These are phyloP conservation scores for Stagonosporopsis tanaceti DNA, from an alignment of 2,329 filamentous ascomycete species.

Conservation along the genomic window DNA sequence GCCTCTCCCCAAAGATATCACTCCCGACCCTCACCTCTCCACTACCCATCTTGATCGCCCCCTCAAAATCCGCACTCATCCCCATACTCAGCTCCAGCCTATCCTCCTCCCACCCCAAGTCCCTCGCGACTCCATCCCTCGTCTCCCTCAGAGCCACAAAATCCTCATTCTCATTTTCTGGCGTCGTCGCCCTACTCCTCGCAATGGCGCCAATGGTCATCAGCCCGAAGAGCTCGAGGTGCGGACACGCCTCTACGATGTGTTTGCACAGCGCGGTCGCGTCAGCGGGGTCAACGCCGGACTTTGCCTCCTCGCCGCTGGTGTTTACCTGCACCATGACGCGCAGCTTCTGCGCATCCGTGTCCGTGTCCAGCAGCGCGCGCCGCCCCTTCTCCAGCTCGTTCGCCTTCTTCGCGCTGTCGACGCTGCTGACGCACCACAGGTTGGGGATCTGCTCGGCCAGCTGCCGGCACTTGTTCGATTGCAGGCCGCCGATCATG, in stretches of 20 bases:
- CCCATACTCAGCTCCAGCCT: conserved; percentile 93
- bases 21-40: conserved; percentile 91
- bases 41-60: conserved; percentile 83
- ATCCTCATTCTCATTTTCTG: conserved; percentile 89
- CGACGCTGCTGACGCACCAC: conserved; percentile 90
- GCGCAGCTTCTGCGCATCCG: conserved; percentile 60
- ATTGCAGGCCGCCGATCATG: conserved; percentile 94
- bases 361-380: conserved; percentile 56
- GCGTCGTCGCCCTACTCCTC: conserved; percentile 73
- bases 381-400: conserved; percentile 79
- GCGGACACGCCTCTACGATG: conserved; percentile 74
- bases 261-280: conserved; percentile 72
- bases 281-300: conserved; percentile 75
- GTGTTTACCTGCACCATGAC: conserved; percentile 97
- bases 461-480: conserved; percentile 88
- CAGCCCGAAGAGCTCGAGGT: conserved; percentile 77
- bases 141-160: conserved; percentile 75
- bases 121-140: conserved; percentile 72
- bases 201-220: conserved; percentile 99
- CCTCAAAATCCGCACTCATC: conserved; percentile 97
- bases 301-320: conserved; percentile 85
- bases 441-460: conserved; percentile 85
- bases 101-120: conserved; percentile 63
- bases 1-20: conserved; percentile 88
- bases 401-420: conserved; percentile 85